phyloP scores from a whole-genome alignment of 2,329 filamentous ascomycete genomes.

The Talaromyces rugulosus region DNA sequence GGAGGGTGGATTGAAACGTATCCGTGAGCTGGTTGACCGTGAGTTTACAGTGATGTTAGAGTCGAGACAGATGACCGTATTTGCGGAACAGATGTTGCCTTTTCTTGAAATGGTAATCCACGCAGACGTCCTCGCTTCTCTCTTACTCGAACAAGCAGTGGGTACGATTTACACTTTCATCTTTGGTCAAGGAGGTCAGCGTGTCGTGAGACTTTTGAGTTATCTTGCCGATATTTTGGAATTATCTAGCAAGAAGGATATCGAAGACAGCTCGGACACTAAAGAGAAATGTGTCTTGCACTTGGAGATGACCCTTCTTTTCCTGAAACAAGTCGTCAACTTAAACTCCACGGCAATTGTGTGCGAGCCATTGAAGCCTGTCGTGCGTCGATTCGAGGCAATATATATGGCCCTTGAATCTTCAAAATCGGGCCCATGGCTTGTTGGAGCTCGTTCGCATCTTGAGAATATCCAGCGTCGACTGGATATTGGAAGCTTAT shows the following conservation, averaged over 20 bases:
- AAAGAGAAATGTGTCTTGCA: conserved; percentile 12
- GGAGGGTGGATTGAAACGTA: conserved; percentile 25
- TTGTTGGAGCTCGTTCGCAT: conserved; percentile 6
- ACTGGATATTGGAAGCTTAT: conserved; percentile 18
- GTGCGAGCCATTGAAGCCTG: conserved; percentile 9
- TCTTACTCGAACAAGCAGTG: conserved; percentile 39
- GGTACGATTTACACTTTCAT: conserved; percentile 44
- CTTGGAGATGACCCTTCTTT: conserved; percentile 7
- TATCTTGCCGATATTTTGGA: neutral
- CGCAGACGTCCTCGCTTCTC: conserved; percentile 37
- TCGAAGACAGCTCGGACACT: conserved; percentile 15
- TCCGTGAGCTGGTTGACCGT: conserved; percentile 24
- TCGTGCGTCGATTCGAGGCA: conserved; percentile 4
- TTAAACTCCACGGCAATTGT: conserved; percentile 13
- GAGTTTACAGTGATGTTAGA: conserved; percentile 16
- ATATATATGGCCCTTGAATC: conserved; percentile 7
- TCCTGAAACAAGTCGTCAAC: conserved; percentile 12
- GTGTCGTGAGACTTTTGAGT: neutral
- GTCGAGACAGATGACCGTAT: conserved; percentile 15
- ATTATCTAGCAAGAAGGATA: neutral
- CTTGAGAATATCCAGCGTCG: conserved; percentile 11
- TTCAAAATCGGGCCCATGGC: neutral
- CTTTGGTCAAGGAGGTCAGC: conserved; percentile 26
- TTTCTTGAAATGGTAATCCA: conserved; percentile 35
- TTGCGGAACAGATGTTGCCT: conserved; percentile 30